These are phyloP conservation scores for Suillus subalutaceus DNA, from an alignment of 768 basidiomycete genomes.

Conservation along the genomic window DNA sequence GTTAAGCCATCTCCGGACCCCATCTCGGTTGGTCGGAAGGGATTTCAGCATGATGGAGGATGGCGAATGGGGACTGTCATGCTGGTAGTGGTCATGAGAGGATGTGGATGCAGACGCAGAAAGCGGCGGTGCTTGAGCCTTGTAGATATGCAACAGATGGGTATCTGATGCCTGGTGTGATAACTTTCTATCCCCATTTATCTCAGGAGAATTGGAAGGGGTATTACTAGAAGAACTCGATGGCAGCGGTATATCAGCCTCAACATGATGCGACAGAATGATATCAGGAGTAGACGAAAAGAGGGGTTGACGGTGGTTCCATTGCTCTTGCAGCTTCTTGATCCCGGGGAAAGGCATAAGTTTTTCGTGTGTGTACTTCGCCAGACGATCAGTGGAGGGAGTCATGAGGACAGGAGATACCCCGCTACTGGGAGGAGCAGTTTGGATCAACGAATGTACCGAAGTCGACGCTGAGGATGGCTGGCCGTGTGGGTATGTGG, in stretches of 20 bases:
- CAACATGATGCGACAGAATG: constrained; percentile 45
- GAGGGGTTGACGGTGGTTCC: constrained; percentile 52
- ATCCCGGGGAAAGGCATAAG: constrained; percentile 91
- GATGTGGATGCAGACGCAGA: constrained; percentile 48
- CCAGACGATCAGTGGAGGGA: constrained; percentile 62
- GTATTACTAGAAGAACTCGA: constrained; percentile 55
- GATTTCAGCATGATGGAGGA: constrained; percentile 39
- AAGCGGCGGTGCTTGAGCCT: constrained; percentile 42
- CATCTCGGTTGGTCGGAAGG: constrained; percentile 79
- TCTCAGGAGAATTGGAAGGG: constrained; percentile 51
- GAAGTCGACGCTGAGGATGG: constrained; percentile 70
- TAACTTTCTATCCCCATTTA: constrained; percentile 59
- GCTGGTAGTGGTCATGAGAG: constrained; percentile 54
- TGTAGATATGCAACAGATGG: constrained; percentile 59
- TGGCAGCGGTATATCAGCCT: constrained; percentile 45
- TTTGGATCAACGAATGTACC: constrained; percentile 62
- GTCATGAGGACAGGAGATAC: constrained; percentile 81
- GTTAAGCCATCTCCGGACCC: constrained; percentile 80
- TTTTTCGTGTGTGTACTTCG: constrained; percentile 75
- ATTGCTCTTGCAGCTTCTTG: constrained; percentile 74
- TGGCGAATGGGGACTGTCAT: constrained; percentile 38
- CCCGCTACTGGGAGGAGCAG: constrained; percentile 54
- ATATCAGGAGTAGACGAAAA: constrained; percentile 55
- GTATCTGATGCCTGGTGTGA: constrained; percentile 74
- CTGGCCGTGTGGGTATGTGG: constrained; percentile 47